Evolutionary conservation across 768 basidiomycete genomes (phyloP), one percentile per base, ranked within the genome.

Genomic region (Hericium coralloides): DNA sequence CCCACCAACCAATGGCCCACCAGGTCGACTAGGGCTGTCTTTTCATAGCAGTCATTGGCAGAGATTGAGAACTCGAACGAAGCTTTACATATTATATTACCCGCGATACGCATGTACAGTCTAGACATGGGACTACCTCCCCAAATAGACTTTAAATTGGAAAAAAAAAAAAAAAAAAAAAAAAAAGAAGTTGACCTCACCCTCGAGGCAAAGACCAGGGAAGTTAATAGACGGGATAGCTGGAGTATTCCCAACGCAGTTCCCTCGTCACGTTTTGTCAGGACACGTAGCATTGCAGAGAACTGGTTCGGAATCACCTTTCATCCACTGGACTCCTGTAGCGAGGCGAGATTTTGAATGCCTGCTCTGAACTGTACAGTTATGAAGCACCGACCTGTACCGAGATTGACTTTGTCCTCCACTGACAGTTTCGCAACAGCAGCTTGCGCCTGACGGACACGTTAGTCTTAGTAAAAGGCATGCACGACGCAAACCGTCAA

Each of bases 401-500:
- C 65, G 8, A 67, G 55, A 36, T 62, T 62, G 8, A 65, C 67
- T 48, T 68, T 68, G 23, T 68, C 67, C 10, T 57, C 38, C 20
- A 68, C 41, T 17, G 58, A 54, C 18, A 64, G 41, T 47, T 64
- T 58, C 14, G 58, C 20, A 8, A 64, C 55, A 15, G 60, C 53
- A 14, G 53, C 38, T 25, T 52, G 26, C 12, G 63, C 60, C 63
- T 61, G 38, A 18, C 17, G 12, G 15, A 18, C 14, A n/a, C 17
- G 9, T 31, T 36, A n/a, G 17, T 22, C 17, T 12, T 17, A n/a
- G 51, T 15, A 9, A 17, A 15, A 52, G 10, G 37, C 17, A 1
- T 15, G 36, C 14, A 9, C 51, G 22, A 20, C 7, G 7, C 8
- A 31, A 9, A 14, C 7, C 14, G n/a, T 26, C 12, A 18, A 1